phyloP scores from a whole-genome alignment of 2,329 filamentous ascomycete species.

The Xylariaceae sp. region DNA sequence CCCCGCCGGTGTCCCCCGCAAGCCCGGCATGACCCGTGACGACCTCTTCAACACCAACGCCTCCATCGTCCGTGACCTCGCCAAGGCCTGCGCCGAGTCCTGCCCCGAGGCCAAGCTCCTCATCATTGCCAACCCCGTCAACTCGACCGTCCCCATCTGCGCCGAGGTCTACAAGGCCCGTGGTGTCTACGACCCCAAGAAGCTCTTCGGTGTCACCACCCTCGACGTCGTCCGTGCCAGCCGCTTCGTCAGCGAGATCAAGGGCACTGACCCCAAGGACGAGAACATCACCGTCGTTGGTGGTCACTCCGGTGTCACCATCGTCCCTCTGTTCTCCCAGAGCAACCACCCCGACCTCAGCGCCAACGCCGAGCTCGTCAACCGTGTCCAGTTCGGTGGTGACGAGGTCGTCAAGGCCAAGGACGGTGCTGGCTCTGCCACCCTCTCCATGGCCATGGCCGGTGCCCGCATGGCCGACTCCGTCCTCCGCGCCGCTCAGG shows the following conservation, averaged over 20 bases:
- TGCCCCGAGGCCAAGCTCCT: constrained; percentile 91
- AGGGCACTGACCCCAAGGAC: constrained; percentile 80
- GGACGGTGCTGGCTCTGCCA: constrained; percentile 94
- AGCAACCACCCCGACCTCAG: constrained; percentile 78
- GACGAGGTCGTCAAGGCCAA: constrained; percentile 99
- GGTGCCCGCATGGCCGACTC: constrained; percentile 81
- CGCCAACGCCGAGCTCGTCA: constrained; percentile 73
- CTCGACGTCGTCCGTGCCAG: constrained; percentile 97
- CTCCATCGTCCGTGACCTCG: constrained; percentile 96
- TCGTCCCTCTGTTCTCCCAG: constrained; percentile 96
- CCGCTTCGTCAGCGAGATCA: constrained; percentile 95
- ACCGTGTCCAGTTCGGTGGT: constrained; percentile 97
- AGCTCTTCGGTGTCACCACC: constrained; percentile 98
- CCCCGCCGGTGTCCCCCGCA: constrained; percentile 95
- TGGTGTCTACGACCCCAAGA: constrained; percentile 98
- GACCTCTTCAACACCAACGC: constrained; percentile 99
- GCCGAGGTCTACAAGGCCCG: constrained; percentile 93
- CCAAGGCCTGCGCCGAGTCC: constrained; percentile 86
- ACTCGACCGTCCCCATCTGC: constrained; percentile 97
- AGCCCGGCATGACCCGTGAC: constrained; percentile 99
- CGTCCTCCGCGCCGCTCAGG: constrained; percentile 84
- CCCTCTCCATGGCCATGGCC: constrained; percentile 97
- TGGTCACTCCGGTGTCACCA: constrained; percentile 96
- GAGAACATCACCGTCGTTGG: constrained; percentile 96
- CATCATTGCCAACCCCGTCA: constrained; percentile 98